These are phyloP conservation scores for Takashimella tepidaria DNA, from an alignment of 1,284 basidiomycete genomes.

Conservation along the genomic window DNA sequence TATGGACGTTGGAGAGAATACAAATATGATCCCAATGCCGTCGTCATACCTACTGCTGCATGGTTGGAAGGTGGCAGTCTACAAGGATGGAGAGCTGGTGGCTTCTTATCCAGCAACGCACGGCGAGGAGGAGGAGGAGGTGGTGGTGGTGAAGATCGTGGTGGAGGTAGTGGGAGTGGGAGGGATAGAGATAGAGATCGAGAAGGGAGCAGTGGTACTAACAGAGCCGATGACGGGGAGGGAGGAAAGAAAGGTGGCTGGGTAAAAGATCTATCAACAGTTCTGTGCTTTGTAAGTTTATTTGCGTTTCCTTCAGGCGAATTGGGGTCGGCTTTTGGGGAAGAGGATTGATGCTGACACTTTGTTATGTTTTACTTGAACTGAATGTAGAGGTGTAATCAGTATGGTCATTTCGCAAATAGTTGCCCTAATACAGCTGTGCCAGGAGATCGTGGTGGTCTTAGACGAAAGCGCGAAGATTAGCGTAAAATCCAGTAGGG, in stretches of 20 bases:
- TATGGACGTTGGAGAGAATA: constrained; percentile 69
- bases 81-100: constrained; percentile 38
- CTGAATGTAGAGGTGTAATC: constrained; percentile 37
- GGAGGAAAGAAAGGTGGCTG: constrained; percentile 29
- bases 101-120: constrained; percentile 33
- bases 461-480: constrained; percentile 6
- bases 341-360: neutral
- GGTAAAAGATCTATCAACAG: constrained; percentile 61
- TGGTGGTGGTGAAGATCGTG: constrained; percentile 13
- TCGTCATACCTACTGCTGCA: constrained; percentile 35
- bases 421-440: constrained; percentile 65
- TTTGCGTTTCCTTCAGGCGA: no score
- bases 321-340: no score
- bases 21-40: constrained; percentile 63
- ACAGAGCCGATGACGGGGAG: constrained; percentile 31
- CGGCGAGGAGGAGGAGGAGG: constrained; percentile 45
- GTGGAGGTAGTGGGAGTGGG: constrained; percentile 18
- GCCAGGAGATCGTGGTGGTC: constrained; percentile 45
- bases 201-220: constrained; percentile 30
- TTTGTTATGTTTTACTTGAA: no score
- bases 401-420: constrained; percentile 92
- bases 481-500: no score
- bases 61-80: constrained; percentile 41
- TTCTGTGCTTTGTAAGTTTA: constrained; percentile 80
- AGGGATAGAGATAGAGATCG: constrained; percentile 14